A percentile compares a stretch with the other conserved stretches of the same genome.
Evolutionary conservation across 148 eudicot genomes (phyloP).

Genomic region (Vaccinium myrtillus): DNA sequence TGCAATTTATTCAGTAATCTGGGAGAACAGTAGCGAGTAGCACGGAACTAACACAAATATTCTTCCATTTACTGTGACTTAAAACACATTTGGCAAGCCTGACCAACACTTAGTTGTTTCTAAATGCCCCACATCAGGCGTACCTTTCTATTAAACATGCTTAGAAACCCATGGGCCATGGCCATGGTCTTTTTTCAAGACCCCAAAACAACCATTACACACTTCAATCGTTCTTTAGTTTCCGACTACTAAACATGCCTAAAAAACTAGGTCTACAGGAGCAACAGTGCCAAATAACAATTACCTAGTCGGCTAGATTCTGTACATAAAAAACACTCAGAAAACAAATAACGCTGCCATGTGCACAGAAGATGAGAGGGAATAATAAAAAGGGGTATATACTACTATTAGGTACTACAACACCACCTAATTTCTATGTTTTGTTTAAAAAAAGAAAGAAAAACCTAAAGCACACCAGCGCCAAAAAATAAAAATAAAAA

Average conservation of each 20-base stretch:
- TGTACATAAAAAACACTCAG: not conserved
- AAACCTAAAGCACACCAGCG: not conserved
- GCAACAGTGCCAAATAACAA: not conserved
- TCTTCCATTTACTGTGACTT: not conserved
- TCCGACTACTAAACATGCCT: not conserved
- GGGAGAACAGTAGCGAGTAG: not conserved
- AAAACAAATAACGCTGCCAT: slow-evolving; percentile 3
- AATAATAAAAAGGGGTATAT: not conserved
- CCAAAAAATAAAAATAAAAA: not conserved
- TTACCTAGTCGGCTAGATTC: not conserved
- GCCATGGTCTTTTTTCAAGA: not conserved
- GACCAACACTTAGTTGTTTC: not conserved
- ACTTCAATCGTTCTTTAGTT: not conserved
- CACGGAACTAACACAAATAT: not conserved
- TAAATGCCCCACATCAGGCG: not conserved
- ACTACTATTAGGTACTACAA: not conserved
- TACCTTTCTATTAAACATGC: not conserved
- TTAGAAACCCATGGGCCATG: not conserved
- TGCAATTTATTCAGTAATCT: not conserved
- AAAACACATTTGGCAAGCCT: not conserved
- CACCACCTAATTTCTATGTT: not conserved
- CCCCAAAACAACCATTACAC: not conserved
- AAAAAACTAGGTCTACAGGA: not conserved
- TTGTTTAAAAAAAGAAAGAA: not conserved
- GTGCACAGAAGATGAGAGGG: not conserved